Base-by-base conservation (phyloP, 1,139 yeast genomes). In the Debaryomycetaceae sp. region DNA sequence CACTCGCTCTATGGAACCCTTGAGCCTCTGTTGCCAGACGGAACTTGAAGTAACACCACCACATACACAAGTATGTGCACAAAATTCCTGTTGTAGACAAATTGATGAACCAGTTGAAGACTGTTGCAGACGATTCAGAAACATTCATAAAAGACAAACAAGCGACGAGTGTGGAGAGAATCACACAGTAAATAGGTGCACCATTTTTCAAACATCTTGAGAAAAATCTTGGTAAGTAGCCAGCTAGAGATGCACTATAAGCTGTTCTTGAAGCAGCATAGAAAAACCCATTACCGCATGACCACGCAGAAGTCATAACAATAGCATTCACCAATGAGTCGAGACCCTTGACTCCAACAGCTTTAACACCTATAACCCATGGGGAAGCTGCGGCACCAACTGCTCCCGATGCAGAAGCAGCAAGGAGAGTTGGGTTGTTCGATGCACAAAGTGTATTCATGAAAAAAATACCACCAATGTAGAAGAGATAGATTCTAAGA, bases 11-110 rank as follows among this genome's bases (percentile, higher is more conserved):
- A 41, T 57, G 58, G 17, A 56, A 48, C 5, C 70, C 68, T 51
- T 70, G 75, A 6, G 66, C 71, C 11, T 45, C 54, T 50, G 65
- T 60, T 0, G 72, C 72, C 41, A 45, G 58, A 49, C 65, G 63
- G 51, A 69, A 67, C 49, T 65, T 64, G 58, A 68, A 68, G 58
- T 77, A 80, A 44, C 74, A 60, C 52, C 70, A 60, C 60, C 81
- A 76, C 45, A 80, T 72, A 46, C 74, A 66, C 9, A 75, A 65
- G 70, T 81, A 80, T 13, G 80, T 71, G 48, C 78, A 62, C 52
- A 80, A 72, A 40, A 79, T 66, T 7, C 83, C 80, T 23, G 81
- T 78, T 17, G 84, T 80, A 40, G 70, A 58, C 54, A 69, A 64
- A 11, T 37, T 37, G 48, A 67, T 57, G 44, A 69, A 68, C 74